A percentile compares a stretch with the other conserved stretches of the same genome.
Conservation (phyloP, 2,329 filamentous ascomycete species). For the Xylariaceae sp. region DNA sequence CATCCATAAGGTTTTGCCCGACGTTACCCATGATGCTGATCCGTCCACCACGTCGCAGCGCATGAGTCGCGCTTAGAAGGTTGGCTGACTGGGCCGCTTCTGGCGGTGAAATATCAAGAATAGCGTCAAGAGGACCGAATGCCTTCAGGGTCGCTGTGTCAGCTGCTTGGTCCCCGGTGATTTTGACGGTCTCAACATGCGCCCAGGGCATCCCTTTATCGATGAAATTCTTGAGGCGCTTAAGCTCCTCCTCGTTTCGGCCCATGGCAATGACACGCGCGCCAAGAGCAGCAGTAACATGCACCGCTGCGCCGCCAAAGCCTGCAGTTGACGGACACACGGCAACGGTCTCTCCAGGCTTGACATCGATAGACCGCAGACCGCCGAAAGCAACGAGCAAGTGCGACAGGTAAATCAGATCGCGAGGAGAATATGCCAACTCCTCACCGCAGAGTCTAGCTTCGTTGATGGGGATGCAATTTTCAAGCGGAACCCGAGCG, state of each 20-base stretch:
- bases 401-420: conserved; percentile 36
- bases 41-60: conserved; percentile 34
- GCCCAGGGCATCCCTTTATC: conserved; percentile 12
- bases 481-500: conserved; percentile 34
- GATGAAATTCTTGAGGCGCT: conserved; percentile 30
- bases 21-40: conserved; percentile 31
- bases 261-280: conserved; percentile 49
- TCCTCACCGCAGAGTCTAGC: conserved; percentile 17
- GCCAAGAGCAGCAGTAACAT: conserved; percentile 45
- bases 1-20: conserved; percentile 8
- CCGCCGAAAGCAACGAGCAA: conserved; percentile 44
- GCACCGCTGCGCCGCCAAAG: conserved; percentile 43
- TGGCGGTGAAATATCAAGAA: conserved; percentile 44
- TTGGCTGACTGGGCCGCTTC: conserved; percentile 37
- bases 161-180: conserved; percentile 37
- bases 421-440: conserved; percentile 36
- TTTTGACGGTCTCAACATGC: conserved; percentile 37
- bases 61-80: conserved; percentile 33
- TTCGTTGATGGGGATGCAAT: conserved; percentile 33
- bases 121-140: conserved; percentile 36
- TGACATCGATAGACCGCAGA: conserved; percentile 38
- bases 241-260: conserved; percentile 35
- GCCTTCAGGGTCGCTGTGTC: conserved; percentile 30
- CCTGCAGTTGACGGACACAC: conserved; percentile 44
- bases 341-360: conserved; percentile 44